These are phyloP conservation scores for Penicillium concentricum DNA, from an alignment of 2,329 filamentous ascomycete genomes.

Conservation along the genomic window DNA sequence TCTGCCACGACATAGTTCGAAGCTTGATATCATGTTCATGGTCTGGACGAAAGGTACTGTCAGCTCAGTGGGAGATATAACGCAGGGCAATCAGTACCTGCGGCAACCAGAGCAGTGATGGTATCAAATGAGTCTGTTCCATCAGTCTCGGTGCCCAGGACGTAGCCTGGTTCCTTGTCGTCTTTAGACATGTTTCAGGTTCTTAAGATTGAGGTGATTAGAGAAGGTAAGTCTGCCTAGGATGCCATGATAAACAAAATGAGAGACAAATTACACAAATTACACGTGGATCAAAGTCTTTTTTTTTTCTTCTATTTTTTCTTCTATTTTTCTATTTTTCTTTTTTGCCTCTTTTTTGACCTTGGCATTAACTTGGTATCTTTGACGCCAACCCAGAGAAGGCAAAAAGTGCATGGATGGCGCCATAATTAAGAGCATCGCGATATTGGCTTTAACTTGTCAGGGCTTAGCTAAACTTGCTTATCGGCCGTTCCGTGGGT, in stretches of 20 bases:
- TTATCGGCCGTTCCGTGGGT: not conserved
- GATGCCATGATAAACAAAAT: not conserved
- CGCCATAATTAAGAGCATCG: constrained; percentile 20
- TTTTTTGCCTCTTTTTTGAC: not conserved
- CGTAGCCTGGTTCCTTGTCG: constrained; percentile 13
- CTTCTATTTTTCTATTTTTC: no score
- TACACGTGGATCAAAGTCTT: not conserved
- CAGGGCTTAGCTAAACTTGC: not conserved
- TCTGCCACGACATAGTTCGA: constrained; percentile 55
- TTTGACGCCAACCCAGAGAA: not conserved
- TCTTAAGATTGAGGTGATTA: not conserved
- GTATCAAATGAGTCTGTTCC: constrained; percentile 15
- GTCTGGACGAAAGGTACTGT: constrained; percentile 10
- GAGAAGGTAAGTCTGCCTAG: not conserved
- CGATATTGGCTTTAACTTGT: constrained; percentile 6
- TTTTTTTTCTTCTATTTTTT: not conserved
- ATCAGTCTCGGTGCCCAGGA: constrained; percentile 10
- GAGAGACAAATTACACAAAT: not conserved
- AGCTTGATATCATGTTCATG: constrained; percentile 48
- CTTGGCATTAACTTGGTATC: not conserved
- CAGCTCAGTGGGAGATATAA: not conserved
- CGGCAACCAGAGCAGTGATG: constrained; percentile 21
- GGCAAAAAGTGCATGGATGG: constrained; percentile 1
- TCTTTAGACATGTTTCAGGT: constrained; percentile 12
- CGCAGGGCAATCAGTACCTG: constrained; percentile 7